Conservation (phyloP, 768 basidiomycete genomes). For the Exidia glandulosa region DNA sequence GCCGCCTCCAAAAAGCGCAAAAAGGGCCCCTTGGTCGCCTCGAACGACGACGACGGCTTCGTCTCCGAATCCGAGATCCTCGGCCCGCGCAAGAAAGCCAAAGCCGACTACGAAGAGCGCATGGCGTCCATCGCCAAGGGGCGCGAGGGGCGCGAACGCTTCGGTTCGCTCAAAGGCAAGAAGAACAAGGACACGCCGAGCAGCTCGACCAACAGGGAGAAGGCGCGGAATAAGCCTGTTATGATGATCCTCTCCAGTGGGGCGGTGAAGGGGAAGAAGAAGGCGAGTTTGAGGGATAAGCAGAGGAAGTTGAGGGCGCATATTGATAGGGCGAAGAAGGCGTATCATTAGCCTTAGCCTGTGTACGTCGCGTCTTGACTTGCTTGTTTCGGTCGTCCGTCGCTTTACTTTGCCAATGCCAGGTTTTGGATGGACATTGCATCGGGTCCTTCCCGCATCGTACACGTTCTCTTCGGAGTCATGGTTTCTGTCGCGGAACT, state of each 20-base stretch:
- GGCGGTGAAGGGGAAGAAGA: constrained; percentile 73
- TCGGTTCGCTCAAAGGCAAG: constrained; percentile 83
- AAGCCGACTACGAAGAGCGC: constrained; percentile 88
- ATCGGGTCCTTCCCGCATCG: too few species aligned
- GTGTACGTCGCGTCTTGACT: too few species aligned
- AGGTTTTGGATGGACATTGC: too few species aligned
- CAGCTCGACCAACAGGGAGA: constrained; percentile 86
- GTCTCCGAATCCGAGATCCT: constrained; percentile 87
- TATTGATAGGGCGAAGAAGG: constrained; percentile 58
- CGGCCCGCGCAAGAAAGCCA: constrained; percentile 86
- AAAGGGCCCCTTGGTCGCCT: constrained; percentile 27
- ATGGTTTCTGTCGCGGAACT: too few species aligned
- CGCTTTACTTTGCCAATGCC: background rate
- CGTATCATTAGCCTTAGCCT: constrained; percentile 12
- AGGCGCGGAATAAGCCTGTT: constrained; percentile 86
- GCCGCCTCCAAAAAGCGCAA: constrained; percentile 71
- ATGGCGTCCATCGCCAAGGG: constrained; percentile 88
- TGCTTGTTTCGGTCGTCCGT: too few species aligned
- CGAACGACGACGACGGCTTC: constrained; percentile 38
- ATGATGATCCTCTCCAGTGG: constrained; percentile 84
- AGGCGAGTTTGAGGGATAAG: constrained; percentile 61
- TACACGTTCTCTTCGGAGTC: too few species aligned
- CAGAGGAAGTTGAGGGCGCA: constrained; percentile 69
- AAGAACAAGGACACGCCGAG: constrained; percentile 73
- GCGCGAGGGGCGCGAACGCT: constrained; percentile 90